Conservation (phyloP, 2,329 filamentous ascomycete genomes). For the Mariannaea elegans region DNA sequence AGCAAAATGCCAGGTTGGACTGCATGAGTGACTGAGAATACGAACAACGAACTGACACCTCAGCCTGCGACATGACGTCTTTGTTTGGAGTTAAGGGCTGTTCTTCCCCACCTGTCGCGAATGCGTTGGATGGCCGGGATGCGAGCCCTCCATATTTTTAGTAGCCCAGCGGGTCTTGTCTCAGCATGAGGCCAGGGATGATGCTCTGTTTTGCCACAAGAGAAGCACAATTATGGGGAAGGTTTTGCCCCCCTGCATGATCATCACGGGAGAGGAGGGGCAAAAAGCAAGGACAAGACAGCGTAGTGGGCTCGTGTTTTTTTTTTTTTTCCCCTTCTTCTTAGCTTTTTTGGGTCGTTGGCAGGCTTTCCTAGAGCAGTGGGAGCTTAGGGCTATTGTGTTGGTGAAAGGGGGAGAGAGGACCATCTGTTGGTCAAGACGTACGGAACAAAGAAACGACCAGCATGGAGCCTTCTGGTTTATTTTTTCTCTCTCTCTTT, state of each 20-base stretch:
- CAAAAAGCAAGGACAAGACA: too few species aligned
- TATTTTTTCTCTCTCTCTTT: neutral
- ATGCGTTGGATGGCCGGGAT: constrained; percentile 3
- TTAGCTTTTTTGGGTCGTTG: neutral
- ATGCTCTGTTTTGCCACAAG: constrained; percentile 7
- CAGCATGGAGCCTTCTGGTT: neutral
- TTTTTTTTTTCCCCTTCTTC: too few species aligned
- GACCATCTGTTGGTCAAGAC: neutral
- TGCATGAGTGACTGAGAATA: constrained; percentile 19
- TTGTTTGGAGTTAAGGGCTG: constrained; percentile 16
- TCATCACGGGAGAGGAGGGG: neutral
- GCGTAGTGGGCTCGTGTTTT: too few species aligned
- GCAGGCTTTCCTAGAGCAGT: neutral
- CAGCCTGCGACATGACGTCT: constrained; percentile 16
- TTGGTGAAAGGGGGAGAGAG: neutral
- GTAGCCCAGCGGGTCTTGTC: neutral
- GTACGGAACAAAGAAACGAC: neutral
- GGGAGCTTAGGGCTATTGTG: neutral
- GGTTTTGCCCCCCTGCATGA: constrained; percentile 16
- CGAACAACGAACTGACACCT: constrained; percentile 18
- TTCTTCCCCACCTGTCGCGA: constrained; percentile 1
- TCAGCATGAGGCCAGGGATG: constrained; percentile 7
- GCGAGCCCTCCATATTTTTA: constrained; percentile 8
- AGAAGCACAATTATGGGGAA: neutral
- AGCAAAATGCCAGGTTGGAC: constrained; percentile 15